These are phyloP conservation scores for Termitomyces sp. DNA, from an alignment of 768 basidiomycete genomes.

Conservation along the genomic window DNA sequence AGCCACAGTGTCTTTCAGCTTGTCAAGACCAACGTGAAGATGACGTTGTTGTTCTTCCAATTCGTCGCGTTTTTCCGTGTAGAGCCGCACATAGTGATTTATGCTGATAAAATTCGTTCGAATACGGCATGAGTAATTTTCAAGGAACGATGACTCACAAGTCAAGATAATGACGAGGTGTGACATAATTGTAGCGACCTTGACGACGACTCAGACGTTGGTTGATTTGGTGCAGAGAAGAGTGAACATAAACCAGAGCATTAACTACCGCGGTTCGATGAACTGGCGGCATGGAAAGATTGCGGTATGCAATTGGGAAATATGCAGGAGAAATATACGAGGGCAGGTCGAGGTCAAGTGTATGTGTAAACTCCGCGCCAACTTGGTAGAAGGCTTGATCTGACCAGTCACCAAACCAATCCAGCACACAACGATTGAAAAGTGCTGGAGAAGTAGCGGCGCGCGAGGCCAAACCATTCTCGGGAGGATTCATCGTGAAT, in stretches of 20 bases:
- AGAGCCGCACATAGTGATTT: slow-evolving; percentile 93
- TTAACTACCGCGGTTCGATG: slow-evolving; percentile 93
- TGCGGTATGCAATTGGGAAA: slow-evolving; percentile 89
- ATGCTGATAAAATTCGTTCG: slow-evolving; percentile 49
- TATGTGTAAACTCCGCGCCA: slow-evolving; percentile 92
- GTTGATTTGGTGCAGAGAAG: slow-evolving; percentile 86
- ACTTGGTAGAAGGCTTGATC: slow-evolving; percentile 99
- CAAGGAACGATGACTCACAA: slow-evolving; percentile 61
- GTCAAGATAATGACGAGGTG: slow-evolving; percentile 96
- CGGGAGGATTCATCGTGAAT: slow-evolving; percentile 98
- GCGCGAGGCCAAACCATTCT: slow-evolving; percentile 90
- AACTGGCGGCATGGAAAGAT: slow-evolving; percentile 77
- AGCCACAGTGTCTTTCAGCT: slow-evolving; percentile 90
- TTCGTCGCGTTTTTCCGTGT: slow-evolving; percentile 95
- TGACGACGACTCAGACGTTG: slow-evolving; percentile 84
- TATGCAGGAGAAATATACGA: slow-evolving; percentile 72
- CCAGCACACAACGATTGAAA: slow-evolving; percentile 98
- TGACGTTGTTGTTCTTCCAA: slow-evolving; percentile 98
- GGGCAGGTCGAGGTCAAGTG: slow-evolving; percentile 85
- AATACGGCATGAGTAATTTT: neutral
- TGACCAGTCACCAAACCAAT: slow-evolving; percentile 99
- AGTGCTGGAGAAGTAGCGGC: slow-evolving; percentile 97
- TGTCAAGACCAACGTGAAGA: slow-evolving; percentile 96
- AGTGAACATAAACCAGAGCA: slow-evolving; percentile 88
- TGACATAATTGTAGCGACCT: slow-evolving; percentile 96